These are phyloP conservation scores for Monosporascus sp. DNA, from an alignment of 2,329 filamentous ascomycete species.

Conservation along the genomic window DNA sequence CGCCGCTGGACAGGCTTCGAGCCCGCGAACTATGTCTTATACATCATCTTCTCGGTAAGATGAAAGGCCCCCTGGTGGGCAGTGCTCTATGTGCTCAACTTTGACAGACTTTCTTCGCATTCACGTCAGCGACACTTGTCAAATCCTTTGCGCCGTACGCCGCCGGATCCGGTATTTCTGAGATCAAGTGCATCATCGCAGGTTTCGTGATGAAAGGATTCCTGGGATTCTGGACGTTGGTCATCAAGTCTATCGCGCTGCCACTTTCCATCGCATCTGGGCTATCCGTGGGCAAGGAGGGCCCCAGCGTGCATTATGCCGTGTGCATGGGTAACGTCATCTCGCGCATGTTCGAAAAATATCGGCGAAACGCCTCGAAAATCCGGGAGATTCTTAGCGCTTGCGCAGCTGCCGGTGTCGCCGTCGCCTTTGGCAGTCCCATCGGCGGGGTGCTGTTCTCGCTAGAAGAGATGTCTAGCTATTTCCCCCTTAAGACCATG, in stretches of 20 bases:
- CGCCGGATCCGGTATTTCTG: slow-evolving; percentile 91
- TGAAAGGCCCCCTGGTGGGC: not conserved
- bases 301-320: slow-evolving; percentile 97
- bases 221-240: slow-evolving; percentile 79
- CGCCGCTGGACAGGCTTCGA: slow-evolving; percentile 77
- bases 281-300: slow-evolving; percentile 92
- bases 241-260: slow-evolving; percentile 90
- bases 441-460: slow-evolving; percentile 97
- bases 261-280: slow-evolving; percentile 92
- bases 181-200: slow-evolving; percentile 99
- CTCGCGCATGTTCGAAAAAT: slow-evolving; percentile 87
- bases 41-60: slow-evolving; percentile 75
- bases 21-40: slow-evolving; percentile 78
- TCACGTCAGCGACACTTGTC: slow-evolving; percentile 76
- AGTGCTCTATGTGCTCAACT: slow-evolving; percentile 8
- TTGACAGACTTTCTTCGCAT: slow-evolving; percentile 66
- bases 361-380: slow-evolving; percentile 85
- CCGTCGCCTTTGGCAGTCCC: slow-evolving; percentile 93
- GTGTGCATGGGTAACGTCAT: slow-evolving; percentile 98
- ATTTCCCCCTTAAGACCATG: slow-evolving; percentile 94
- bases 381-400: slow-evolving; percentile 93
- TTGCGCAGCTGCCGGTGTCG: slow-evolving; percentile 89
- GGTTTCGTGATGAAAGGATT: slow-evolving; percentile 99
- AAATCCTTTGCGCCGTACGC: slow-evolving; percentile 93
- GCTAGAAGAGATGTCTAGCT: slow-evolving; percentile 93